phyloP scores from a whole-genome alignment of 1,284 basidiomycete genomes.

The Xerocomus cyaneibrunnescens region DNA sequence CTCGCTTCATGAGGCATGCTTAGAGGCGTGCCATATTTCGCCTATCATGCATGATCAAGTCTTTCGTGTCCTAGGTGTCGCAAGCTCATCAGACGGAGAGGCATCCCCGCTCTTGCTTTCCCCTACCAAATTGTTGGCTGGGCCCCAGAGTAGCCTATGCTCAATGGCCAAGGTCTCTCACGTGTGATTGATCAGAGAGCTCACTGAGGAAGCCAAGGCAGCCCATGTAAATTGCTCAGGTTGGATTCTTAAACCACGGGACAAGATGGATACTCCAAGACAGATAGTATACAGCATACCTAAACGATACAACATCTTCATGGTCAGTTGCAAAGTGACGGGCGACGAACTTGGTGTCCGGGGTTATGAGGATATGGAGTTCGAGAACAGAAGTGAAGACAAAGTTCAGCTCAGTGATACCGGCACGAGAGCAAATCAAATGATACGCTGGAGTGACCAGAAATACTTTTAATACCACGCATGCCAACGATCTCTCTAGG shows the following conservation, averaged over 20 bases:
- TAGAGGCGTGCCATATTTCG: slow-evolving; percentile 26
- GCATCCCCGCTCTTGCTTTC: slow-evolving; percentile 29
- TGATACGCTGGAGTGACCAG: slow-evolving; percentile 7
- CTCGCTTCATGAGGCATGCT: slow-evolving; percentile 34
- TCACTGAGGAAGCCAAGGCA: slow-evolving; percentile 13
- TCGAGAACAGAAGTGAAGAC: slow-evolving; percentile 21
- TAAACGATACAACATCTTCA: slow-evolving; percentile 17
- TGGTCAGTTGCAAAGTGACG: slow-evolving; percentile 25
- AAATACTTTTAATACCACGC: not conserved
- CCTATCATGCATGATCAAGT: slow-evolving; percentile 12
- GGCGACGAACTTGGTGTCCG: slow-evolving; percentile 23
- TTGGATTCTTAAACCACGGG: slow-evolving; percentile 13
- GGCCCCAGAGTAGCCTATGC: slow-evolving; percentile 2
- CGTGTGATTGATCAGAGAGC: slow-evolving; percentile 14
- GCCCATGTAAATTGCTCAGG: slow-evolving; percentile 15
- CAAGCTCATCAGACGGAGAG: slow-evolving; percentile 28
- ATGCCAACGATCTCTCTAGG: slow-evolving; percentile 12
- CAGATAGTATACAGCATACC: slow-evolving; percentile 1
- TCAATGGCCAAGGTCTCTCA: slow-evolving; percentile 5
- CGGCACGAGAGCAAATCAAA: slow-evolving; percentile 3
- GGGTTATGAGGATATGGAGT: slow-evolving; percentile 16
- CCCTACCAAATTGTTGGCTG: slow-evolving; percentile 13
- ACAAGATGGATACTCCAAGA: slow-evolving; percentile 13
- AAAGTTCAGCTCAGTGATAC: slow-evolving; percentile 8
- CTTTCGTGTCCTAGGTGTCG: slow-evolving; percentile 31